A percentile compares a stretch with the other conserved stretches of the same genome.
Conservation (phyloP, 176 grass and related monocot genomes). For the Poa annua region DNA sequence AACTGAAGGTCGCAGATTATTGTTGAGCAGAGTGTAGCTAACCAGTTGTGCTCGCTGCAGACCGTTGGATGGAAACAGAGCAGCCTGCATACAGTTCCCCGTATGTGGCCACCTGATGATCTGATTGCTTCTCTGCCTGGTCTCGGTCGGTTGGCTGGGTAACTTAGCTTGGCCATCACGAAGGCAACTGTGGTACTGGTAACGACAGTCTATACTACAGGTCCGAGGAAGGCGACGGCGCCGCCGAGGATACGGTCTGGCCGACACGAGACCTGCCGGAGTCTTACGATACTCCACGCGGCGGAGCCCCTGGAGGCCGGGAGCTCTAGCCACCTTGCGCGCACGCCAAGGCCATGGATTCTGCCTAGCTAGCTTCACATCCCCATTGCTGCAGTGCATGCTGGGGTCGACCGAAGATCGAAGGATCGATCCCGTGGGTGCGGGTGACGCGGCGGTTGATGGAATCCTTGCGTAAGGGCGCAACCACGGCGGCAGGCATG, state of each 20-base stretch:
- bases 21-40: no score
- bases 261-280: slow-evolving; percentile 38
- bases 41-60: background rate
- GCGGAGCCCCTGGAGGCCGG: background rate
- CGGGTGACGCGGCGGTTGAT: slow-evolving; percentile 62
- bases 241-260: background rate
- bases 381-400: background rate
- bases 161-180: slow-evolving; percentile 33
- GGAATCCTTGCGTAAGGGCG: slow-evolving; percentile 71
- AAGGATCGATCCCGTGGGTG: background rate
- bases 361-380: background rate
- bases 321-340: background rate
- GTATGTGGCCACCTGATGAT: no score
- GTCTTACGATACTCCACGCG: background rate
- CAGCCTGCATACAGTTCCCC: background rate
- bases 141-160: background rate
- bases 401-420: no score
- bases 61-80: background rate
- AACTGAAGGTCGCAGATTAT: background rate
- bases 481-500: slow-evolving; percentile 38
- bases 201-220: slow-evolving; percentile 36
- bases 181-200: slow-evolving; percentile 1
- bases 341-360: slow-evolving; percentile 22
- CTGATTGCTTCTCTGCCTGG: no score
- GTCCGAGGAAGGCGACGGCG: slow-evolving; percentile 30